phyloP scores from a whole-genome alignment of 306 rosid genomes.

The Ochetophila trinervis region DNA sequence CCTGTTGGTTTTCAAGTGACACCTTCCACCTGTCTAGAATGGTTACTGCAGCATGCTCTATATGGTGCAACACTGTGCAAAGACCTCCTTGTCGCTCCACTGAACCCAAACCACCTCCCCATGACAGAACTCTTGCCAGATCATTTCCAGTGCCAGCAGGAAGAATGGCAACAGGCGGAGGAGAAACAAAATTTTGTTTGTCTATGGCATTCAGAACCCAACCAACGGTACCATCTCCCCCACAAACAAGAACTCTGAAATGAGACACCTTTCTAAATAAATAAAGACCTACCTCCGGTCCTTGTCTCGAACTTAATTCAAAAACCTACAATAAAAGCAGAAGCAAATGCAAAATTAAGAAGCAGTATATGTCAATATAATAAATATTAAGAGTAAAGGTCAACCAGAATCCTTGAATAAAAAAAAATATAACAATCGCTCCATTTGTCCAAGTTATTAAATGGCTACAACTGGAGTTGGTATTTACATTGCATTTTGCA shows the following conservation, averaged over 20 bases:
- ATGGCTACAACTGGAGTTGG: neutral
- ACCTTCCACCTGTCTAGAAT: conserved; percentile 98
- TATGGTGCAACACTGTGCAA: conserved; percentile 77
- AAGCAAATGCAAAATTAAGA: conserved; percentile 11
- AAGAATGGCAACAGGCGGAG: conserved; percentile 98
- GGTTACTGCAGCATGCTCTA: conserved; percentile 95
- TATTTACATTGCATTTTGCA: neutral
- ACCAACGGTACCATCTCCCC: conserved; percentile 99
- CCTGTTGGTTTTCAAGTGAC: conserved; percentile 54
- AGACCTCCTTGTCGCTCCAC: conserved; percentile 99
- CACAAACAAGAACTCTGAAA: conserved; percentile 91
- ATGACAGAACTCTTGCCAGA: conserved; percentile 91
- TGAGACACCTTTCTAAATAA: conserved; percentile 93
- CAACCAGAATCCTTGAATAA: neutral
- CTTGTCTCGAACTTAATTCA: conserved; percentile 88
- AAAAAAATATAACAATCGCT: neutral
- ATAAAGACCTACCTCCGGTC: conserved; percentile 86
- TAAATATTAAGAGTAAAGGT: conserved; percentile 3
- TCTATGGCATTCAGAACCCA: conserved; percentile 94
- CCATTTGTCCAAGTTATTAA: conserved; percentile 4
- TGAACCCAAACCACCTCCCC: conserved; percentile 99
- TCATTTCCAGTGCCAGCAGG: conserved; percentile 99
- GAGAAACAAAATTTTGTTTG: conserved; percentile 89
- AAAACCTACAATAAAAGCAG: conserved; percentile 53
- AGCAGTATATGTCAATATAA: neutral